phyloP scores from a whole-genome alignment of 164 flowering plant species.

The Euptelea pleiosperma region DNA sequence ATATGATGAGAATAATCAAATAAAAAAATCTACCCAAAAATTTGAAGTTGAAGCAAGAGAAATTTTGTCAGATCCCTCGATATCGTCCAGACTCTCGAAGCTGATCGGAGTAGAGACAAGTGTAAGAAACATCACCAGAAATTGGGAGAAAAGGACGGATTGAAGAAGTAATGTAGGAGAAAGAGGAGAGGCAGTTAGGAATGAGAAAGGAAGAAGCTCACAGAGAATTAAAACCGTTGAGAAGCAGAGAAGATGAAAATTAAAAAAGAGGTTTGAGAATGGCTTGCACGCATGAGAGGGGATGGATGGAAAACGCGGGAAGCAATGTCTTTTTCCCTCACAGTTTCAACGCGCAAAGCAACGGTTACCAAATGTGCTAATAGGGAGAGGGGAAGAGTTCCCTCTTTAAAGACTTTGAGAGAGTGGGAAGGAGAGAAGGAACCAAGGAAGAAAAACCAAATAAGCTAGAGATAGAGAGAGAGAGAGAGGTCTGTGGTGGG shows the following conservation, averaged over 20 bases:
- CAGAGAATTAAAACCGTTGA: background rate
- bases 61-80: too few species aligned
- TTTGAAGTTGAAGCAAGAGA: too few species aligned
- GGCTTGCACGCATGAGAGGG: conserved; percentile 27
- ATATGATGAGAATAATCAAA: background rate
- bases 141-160: background rate
- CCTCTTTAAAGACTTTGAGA: too few species aligned
- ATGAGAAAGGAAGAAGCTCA: background rate
- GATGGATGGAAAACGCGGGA: conserved; percentile 20
- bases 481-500: too few species aligned
- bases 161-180: background rate
- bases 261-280: background rate
- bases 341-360: conserved; percentile 20
- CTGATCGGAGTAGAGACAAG: background rate
- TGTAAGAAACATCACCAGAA: background rate
- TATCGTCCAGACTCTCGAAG: conserved; percentile 3
- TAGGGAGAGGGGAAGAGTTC: too few species aligned
- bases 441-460: too few species aligned
- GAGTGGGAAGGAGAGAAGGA: too few species aligned
- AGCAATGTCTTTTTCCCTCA: conserved; percentile 16
- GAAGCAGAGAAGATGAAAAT: background rate
- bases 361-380: too few species aligned
- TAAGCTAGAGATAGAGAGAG: too few species aligned
- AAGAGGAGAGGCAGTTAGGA: background rate
- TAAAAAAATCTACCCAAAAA: too few species aligned